phyloP scores from a whole-genome alignment of 106 monocot species.

The Dendrobium chrysotoxum region DNA sequence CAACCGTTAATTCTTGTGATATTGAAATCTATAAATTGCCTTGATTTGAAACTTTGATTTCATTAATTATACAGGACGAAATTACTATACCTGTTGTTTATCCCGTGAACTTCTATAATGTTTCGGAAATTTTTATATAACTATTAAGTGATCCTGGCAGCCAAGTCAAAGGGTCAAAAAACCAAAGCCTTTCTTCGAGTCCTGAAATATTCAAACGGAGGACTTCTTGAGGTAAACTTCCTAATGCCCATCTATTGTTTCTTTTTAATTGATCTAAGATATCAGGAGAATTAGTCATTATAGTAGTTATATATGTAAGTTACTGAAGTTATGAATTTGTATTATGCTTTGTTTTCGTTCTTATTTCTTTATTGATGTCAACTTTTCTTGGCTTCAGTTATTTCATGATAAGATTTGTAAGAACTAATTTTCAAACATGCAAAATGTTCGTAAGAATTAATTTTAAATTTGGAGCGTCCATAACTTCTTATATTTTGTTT shows the following conservation, averaged over 20 bases:
- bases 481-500: neutral
- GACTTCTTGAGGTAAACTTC: constrained; percentile 83
- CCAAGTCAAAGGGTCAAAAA: constrained; percentile 68
- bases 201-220: constrained; percentile 83
- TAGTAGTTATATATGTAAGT: too few relatives aligned
- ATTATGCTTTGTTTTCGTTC: neutral
- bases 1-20: neutral
- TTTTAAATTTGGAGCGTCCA: neutral
- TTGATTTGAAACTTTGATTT: neutral
- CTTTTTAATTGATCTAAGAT: neutral
- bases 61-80: neutral
- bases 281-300: neutral
- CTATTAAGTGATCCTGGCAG: constrained; percentile 32
- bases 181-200: constrained; percentile 85
- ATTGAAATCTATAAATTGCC: neutral
- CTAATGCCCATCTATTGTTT: neutral
- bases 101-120: neutral
- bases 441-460: neutral
- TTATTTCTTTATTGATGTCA: neutral
- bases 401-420: neutral
- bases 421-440: neutral
- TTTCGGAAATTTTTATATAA: neutral
- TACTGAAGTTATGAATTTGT: neutral
- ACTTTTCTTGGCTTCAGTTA: neutral
- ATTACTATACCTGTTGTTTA: neutral